Conservation (phyloP, 441 rosid genomes). For the Pelargonium fulgidum region DNA sequence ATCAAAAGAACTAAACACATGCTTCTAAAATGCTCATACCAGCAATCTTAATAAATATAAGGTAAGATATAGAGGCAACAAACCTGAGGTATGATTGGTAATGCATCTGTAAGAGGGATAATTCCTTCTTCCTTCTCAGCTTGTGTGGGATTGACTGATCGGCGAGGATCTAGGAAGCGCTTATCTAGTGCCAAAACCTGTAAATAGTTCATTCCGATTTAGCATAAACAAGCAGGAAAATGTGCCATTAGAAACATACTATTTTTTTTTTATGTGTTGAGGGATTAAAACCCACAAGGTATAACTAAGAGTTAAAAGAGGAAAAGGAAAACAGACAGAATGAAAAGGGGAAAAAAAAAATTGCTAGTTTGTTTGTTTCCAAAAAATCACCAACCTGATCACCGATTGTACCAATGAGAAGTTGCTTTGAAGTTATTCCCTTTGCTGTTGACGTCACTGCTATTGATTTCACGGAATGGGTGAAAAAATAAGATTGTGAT, state of each 20-base stretch:
- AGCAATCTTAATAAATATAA: background rate
- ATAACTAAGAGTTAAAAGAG: background rate
- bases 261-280: background rate
- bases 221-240: background rate
- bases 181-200: slow-evolving; percentile 97
- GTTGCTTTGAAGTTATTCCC: slow-evolving; percentile 98
- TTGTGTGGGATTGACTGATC: slow-evolving; percentile 82
- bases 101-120: slow-evolving; percentile 80
- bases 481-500: slow-evolving; percentile 89
- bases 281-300: too few species aligned
- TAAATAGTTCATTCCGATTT: slow-evolving; percentile 16
- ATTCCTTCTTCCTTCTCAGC: slow-evolving; percentile 98
- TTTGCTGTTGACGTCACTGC: slow-evolving; percentile 88
- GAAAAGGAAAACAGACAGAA: slow-evolving; percentile 8
- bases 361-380: slow-evolving; percentile 1
- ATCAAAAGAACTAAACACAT: background rate
- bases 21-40: background rate
- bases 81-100: slow-evolving; percentile 95
- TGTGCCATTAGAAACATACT: background rate
- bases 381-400: slow-evolving; percentile 56
- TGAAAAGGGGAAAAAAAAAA: background rate
- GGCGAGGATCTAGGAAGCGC: slow-evolving; percentile 92
- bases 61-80: slow-evolving; percentile 17
- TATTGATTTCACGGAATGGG: slow-evolving; percentile 81
- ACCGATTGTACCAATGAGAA: slow-evolving; percentile 89